phyloP scores from a whole-genome alignment of 257 asterid genomes.

The Coffea eugenioides region DNA sequence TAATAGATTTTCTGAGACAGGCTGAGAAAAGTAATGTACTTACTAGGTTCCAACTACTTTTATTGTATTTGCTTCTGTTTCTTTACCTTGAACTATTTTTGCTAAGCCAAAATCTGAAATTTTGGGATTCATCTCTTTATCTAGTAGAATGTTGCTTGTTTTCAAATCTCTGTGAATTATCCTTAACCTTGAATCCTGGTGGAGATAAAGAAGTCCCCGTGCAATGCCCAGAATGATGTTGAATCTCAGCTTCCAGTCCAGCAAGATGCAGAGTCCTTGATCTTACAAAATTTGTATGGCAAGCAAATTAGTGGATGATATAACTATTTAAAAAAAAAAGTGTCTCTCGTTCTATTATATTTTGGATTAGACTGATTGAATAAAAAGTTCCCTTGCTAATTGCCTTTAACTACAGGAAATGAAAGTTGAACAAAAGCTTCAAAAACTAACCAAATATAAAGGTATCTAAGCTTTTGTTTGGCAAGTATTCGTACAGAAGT shows the following conservation, averaged over 20 bases:
- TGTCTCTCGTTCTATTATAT: background rate
- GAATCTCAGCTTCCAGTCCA: slow-evolving; percentile 17
- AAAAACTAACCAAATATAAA: slow-evolving; percentile 29
- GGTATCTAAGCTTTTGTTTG: slow-evolving; percentile 16
- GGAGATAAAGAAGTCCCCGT: slow-evolving; percentile 24
- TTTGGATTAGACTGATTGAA: background rate
- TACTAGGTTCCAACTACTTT: slow-evolving; percentile 28
- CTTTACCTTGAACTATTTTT: slow-evolving; percentile 16
- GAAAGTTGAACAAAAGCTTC: background rate
- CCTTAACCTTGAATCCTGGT: slow-evolving; percentile 20
- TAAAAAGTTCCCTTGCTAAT: background rate
- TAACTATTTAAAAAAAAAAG: background rate
- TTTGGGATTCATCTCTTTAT: slow-evolving; percentile 26
- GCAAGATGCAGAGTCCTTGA: background rate
- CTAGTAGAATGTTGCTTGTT: slow-evolving; percentile 26
- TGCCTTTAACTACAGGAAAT: background rate
- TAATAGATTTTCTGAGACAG: background rate
- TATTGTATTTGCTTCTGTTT: slow-evolving; percentile 20
- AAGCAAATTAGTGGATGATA: background rate
- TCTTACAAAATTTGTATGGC: background rate
- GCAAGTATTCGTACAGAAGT: slow-evolving; percentile 26
- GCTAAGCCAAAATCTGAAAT: slow-evolving; percentile 31
- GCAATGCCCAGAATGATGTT: slow-evolving; percentile 20
- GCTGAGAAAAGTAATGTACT: background rate
- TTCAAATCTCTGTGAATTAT: slow-evolving; percentile 26